Conservation (phyloP, 352 stramenopile species). For the Aphanomyces euteiches region DNA sequence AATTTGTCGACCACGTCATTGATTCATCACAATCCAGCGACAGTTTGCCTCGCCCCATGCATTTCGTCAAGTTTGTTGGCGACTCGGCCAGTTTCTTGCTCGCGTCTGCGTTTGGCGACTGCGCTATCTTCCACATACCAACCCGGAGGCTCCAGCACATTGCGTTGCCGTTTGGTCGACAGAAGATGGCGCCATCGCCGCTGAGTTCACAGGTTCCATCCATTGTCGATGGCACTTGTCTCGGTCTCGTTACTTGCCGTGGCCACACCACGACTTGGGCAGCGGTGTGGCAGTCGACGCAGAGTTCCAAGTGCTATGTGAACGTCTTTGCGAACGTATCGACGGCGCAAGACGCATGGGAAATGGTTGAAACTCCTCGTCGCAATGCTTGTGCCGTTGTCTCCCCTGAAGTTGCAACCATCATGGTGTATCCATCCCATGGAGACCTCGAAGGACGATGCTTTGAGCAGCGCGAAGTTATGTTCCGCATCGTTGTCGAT, state of each 20-base stretch:
- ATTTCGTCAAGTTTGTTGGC: not conserved
- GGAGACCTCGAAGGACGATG: conserved; percentile 3
- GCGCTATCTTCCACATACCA: conserved; percentile 1
- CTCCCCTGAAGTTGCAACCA: not conserved
- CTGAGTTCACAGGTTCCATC: not conserved
- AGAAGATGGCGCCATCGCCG: not conserved
- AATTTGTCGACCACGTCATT: not conserved
- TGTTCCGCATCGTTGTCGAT: not conserved
- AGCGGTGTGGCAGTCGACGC: not conserved
- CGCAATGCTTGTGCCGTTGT: not conserved
- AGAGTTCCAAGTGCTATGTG: conserved; percentile 10
- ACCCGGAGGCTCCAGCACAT: not conserved
- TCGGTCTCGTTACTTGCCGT: not conserved
- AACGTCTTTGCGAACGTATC: conserved; percentile 7
- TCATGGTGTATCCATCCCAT: not conserved
- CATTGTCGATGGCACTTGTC: not conserved
- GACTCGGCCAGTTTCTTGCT: conserved; percentile 12
- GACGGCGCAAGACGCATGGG: conserved; percentile 13
- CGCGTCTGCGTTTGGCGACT: not conserved
- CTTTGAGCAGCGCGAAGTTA: not conserved
- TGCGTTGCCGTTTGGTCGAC: not conserved
- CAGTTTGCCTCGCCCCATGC: not conserved
- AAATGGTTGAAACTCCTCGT: not conserved
- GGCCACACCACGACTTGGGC: not conserved
- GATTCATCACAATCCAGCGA: not conserved